Evolutionary conservation across 2,329 filamentous ascomycete species (phyloP), one percentile per base, ranked within the genome.

Genomic region (Canariomyces notabilis): DNA sequence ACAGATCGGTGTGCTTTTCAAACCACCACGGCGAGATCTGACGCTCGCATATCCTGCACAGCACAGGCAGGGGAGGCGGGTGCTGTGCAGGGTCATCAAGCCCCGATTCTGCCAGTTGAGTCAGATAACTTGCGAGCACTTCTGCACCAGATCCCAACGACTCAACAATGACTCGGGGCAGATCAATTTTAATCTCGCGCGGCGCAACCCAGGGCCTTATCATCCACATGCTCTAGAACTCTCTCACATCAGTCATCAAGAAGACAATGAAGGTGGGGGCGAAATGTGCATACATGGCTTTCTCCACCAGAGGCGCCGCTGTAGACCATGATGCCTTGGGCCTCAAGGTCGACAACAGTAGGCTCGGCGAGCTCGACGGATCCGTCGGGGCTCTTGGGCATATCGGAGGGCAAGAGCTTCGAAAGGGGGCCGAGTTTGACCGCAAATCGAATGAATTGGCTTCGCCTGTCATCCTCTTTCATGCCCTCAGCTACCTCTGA

Each of bases 1-100:
- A 98, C 16, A 97, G 72, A 59, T 98, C 94, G 2, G 91, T 95
- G 64, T 98, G 93, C 66, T 97, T 98, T 68, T 98, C 93, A 58
- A 98, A 98, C 94, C 93, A 98, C 93, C 93, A 98, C 0, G 91
- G 89, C 4, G 89, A 89, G 50, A 98, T 97, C 52, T 96, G 89
- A 44, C 93, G 87, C 64, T 98, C 93, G 65, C 93, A 98, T 45
- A 98, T 97, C 42, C 93, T 89, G 66, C 93, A 98, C 14, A 98
- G 78, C 4, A 97, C 85, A 0, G 89, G 88, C 9, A 82, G 74
- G 0, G 91, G 89, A 2, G 89, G 88, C 8, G 89, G 83, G 62
- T 90, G 83, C 59, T 84, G 81, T 40, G 79, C 79, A 16, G 86
- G 82, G 52, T 87, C 88, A 33, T 86, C 85, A 21, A 83, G 75